Conservation (phyloP, 2,329 filamentous ascomycete genomes). For the Endoconidiophora laricicola region DNA sequence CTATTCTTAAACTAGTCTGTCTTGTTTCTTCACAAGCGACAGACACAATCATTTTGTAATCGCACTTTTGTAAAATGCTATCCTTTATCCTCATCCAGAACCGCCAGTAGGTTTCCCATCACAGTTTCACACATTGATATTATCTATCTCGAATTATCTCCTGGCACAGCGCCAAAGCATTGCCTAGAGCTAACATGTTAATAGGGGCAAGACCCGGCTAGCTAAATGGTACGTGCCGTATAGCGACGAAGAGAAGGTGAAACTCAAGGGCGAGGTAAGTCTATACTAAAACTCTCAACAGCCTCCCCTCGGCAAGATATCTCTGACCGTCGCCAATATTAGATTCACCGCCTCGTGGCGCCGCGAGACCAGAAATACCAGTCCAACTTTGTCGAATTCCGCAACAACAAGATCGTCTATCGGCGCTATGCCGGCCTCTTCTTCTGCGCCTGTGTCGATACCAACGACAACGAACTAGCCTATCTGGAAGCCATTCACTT, state of each 20-base stretch:
- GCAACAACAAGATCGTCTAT: constrained; percentile 92
- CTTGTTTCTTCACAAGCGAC: too few relatives aligned
- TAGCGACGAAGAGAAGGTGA: constrained; percentile 97
- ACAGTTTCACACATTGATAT: background rate
- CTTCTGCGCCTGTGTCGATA: constrained; percentile 98
- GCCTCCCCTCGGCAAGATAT: background rate
- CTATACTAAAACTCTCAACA: background rate
- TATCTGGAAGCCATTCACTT: constrained; percentile 98
- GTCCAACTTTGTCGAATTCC: constrained; percentile 96
- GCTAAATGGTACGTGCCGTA: constrained; percentile 99
- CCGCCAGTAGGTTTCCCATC: constrained; percentile 41
- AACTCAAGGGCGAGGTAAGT: constrained; percentile 85
- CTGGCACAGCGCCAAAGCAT: background rate
- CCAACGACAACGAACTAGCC: constrained; percentile 94
- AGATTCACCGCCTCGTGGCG: constrained; percentile 93
- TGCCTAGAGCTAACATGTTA: background rate
- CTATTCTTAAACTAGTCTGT: too few relatives aligned
- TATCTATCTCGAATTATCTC: background rate
- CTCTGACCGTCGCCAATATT: constrained; percentile 6
- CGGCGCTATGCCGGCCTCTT: constrained; percentile 93
- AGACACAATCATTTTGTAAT: too few relatives aligned
- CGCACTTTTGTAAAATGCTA: constrained; percentile 29
- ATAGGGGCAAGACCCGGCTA: constrained; percentile 88
- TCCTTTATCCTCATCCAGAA: constrained; percentile 79
- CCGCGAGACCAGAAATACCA: constrained; percentile 98